A percentile compares a stretch with the other conserved stretches of the same genome.
Conservation (phyloP, 768 basidiomycete species). For the Strobilomyces dryophilus region DNA sequence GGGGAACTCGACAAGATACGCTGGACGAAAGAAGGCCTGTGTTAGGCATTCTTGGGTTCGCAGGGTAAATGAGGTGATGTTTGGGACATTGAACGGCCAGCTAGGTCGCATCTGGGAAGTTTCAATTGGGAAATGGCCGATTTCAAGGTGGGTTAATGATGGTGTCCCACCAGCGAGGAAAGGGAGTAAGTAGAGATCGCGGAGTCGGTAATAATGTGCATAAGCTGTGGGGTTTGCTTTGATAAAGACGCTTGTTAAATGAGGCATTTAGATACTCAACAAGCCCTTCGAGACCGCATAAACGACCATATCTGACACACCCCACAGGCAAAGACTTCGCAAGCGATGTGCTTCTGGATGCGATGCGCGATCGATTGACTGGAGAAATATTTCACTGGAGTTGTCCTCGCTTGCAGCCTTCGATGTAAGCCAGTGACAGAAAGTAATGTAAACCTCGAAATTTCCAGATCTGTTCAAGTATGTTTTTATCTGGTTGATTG, state of each 20-base stretch:
- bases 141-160: conserved; percentile 9
- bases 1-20: conserved; percentile 16
- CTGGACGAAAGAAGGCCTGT: conserved; percentile 3
- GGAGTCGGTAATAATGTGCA: conserved; percentile 3
- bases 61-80: conserved; percentile 13
- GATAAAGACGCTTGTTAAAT: conserved; percentile 9
- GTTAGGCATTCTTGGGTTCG: conserved; percentile 10
- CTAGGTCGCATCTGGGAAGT: neutral
- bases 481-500: neutral
- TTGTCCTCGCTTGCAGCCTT: neutral
- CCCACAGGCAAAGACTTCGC: conserved; percentile 9
- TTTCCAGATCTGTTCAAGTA: conserved; percentile 10
- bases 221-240: conserved; percentile 6
- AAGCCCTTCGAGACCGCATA: conserved; percentile 3
- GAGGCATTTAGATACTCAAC: neutral
- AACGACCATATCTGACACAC: conserved; percentile 12
- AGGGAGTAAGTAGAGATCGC: conserved; percentile 2
- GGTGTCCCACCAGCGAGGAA: conserved; percentile 12
- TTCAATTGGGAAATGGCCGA: conserved; percentile 17
- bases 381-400: conserved; percentile 3
- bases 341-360: conserved; percentile 2
- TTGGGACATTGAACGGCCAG: conserved; percentile 5
- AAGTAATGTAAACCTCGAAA: conserved; percentile 1
- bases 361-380: neutral
- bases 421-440: conserved; percentile 13